A percentile compares a stretch with the other conserved stretches of the same genome.
Evolutionary conservation across 257 asterid genomes (phyloP).

Genomic region (Fraxinus excelsior): DNA sequence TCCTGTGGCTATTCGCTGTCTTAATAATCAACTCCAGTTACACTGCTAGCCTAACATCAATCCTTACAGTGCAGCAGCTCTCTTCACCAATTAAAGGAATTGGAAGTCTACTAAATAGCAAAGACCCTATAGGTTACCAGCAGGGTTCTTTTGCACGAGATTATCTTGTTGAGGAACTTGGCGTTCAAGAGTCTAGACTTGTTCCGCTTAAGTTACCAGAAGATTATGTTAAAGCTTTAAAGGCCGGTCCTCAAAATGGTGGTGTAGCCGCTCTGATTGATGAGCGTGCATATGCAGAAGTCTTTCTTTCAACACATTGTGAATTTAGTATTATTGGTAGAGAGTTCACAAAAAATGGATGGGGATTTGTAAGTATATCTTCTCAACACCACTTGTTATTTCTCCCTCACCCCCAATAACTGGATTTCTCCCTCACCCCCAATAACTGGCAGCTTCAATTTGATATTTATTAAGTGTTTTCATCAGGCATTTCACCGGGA

Average conservation of each 20-base stretch:
- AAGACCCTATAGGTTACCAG: conserved; percentile 54
- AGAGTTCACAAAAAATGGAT: conserved; percentile 62
- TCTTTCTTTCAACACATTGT: conserved; percentile 57
- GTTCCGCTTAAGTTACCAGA: conserved; percentile 54
- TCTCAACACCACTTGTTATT: neutral
- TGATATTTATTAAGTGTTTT: neutral
- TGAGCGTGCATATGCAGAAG: conserved; percentile 58
- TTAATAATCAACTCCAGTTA: conserved; percentile 61
- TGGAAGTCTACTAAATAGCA: conserved; percentile 38
- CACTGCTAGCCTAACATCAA: conserved; percentile 70
- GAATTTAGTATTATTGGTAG: conserved; percentile 55
- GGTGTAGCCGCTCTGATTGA: conserved; percentile 64
- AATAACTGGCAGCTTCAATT: neutral
- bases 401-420: neutral
- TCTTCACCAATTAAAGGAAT: conserved; percentile 61
- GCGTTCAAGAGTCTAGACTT: conserved; percentile 53
- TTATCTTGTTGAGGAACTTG: conserved; percentile 50
- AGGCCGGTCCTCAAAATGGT: conserved; percentile 50
- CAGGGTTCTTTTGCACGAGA: conserved; percentile 57
- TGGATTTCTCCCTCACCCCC: neutral
- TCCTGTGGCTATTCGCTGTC: conserved; percentile 65
- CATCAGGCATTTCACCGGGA: conserved; percentile 56
- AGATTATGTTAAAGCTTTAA: conserved; percentile 55
- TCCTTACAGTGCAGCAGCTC: conserved; percentile 65
- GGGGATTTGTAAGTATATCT: conserved; percentile 65